Conservation (phyloP, 2,329 filamentous ascomycete genomes). For the Curvularia spicifera region DNA sequence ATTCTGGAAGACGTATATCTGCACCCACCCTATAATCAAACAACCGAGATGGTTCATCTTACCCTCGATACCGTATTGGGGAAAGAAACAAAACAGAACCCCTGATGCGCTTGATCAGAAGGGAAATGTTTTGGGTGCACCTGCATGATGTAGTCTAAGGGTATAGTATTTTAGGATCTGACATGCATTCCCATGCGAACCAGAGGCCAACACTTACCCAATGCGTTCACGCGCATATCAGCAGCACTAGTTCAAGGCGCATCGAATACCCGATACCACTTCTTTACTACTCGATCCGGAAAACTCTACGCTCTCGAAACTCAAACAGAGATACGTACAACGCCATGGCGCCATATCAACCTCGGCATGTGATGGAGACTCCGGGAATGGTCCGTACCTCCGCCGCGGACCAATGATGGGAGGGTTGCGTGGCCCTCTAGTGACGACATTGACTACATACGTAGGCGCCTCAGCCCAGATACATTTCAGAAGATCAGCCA, state of each 20-base stretch:
- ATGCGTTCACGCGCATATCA: not conserved
- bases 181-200: not conserved
- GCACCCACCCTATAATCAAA: too few relatives aligned
- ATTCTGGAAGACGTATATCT: too few relatives aligned
- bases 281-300: not conserved
- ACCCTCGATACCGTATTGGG: too few relatives aligned
- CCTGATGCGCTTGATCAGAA: too few relatives aligned
- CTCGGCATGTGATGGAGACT: not conserved
- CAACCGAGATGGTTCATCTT: too few relatives aligned
- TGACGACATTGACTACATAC: not conserved
- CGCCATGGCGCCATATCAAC: slow-evolving; percentile 2
- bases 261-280: not conserved
- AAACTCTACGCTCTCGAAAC: not conserved
- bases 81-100: too few relatives aligned
- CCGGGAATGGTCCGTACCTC: too few relatives aligned
- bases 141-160: too few relatives aligned
- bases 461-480: not conserved
- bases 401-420: too few relatives aligned
- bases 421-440: not conserved
- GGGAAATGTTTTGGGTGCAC: too few relatives aligned
- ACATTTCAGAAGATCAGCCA: too few relatives aligned
- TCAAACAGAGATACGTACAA: not conserved
- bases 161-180: too few relatives aligned
- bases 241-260: not conserved
- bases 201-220: not conserved